Percentiles rank a stretch among this genome's conserved stretches.
Conservation (phyloP, 2,329 filamentous ascomycete species). For the Tolypocladium tropicale region DNA sequence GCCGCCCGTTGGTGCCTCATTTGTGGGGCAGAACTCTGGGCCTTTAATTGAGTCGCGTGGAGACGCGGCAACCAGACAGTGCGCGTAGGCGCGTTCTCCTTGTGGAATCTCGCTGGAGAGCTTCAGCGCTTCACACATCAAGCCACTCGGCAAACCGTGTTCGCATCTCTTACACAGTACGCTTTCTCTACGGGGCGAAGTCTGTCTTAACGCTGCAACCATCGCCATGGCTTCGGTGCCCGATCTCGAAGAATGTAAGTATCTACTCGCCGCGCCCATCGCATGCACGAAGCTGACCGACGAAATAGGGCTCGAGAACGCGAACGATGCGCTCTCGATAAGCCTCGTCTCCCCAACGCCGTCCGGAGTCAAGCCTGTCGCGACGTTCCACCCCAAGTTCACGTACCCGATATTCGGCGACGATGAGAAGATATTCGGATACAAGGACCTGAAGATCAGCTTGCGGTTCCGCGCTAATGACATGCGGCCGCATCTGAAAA, state of each 20-base stretch:
- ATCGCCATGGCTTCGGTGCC: constrained; percentile 18
- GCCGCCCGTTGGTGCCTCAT: constrained; percentile 5
- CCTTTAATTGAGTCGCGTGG: constrained; percentile 14
- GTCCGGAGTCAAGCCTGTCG: constrained; percentile 43
- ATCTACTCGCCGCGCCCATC: neutral
- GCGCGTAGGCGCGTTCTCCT: constrained; percentile 5
- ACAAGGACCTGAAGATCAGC: constrained; percentile 68
- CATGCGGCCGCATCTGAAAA: constrained; percentile 65
- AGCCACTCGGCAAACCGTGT: neutral
- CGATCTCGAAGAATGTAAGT: constrained; percentile 23
- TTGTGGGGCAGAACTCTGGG: constrained; percentile 7
- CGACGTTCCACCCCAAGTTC: constrained; percentile 72
- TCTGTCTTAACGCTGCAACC: neutral
- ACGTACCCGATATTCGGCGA: constrained; percentile 91
- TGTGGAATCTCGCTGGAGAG: neutral
- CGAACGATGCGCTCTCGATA: constrained; percentile 53
- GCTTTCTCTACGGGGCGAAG: neutral
- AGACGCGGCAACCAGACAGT: constrained; percentile 8
- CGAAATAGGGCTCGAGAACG: constrained; percentile 43
- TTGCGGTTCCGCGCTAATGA: constrained; percentile 60
- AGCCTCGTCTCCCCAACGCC: constrained; percentile 43
- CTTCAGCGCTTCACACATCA: neutral
- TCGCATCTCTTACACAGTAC: neutral
- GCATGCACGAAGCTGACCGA: neutral
- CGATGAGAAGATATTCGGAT: constrained; percentile 86